Conservation (phyloP, 2,329 filamentous ascomycete genomes). For the Raffaelea deltoideospora region DNA sequence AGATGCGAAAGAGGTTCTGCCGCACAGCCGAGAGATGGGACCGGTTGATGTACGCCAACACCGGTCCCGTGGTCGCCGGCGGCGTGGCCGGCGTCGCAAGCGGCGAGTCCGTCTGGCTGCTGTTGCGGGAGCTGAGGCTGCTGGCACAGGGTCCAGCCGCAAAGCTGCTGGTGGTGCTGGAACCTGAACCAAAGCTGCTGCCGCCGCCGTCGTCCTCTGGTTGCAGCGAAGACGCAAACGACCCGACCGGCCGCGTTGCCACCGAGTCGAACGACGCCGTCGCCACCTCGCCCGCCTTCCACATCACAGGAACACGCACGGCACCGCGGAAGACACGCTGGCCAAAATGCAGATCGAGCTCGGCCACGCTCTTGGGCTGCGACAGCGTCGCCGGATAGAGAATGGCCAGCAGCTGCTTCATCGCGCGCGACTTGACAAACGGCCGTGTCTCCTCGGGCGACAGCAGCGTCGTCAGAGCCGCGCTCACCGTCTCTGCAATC, state of each 20-base stretch:
- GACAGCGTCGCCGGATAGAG: conserved; percentile 24
- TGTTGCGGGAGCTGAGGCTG: conserved; percentile 1
- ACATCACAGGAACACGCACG: conserved; percentile 33
- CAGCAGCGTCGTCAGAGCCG: conserved; percentile 28
- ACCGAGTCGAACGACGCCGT: conserved; percentile 19
- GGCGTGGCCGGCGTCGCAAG: no score
- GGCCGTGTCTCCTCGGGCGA: conserved; percentile 17
- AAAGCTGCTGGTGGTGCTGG: conserved; percentile 1
- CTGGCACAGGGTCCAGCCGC: conserved; percentile 11
- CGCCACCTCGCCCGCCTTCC: conserved; percentile 23
- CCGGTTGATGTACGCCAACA: conserved; percentile 33
- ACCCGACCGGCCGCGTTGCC: conserved; percentile 18
- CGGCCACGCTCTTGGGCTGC: conserved; percentile 17
- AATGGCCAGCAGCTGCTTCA: conserved; percentile 27
- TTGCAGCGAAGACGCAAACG: conserved; percentile 9
- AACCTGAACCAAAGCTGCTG: conserved; percentile 12
- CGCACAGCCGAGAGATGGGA: conserved; percentile 29
- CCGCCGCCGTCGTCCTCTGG: conserved; percentile 9
- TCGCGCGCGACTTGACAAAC: conserved; percentile 22
- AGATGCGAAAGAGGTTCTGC: conserved; percentile 29
- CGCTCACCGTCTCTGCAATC: conserved; percentile 25
- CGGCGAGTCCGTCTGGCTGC: neutral
- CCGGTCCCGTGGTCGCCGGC: conserved; percentile 14
- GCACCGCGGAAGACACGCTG: conserved; percentile 26
- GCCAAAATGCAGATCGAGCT: conserved; percentile 36